A percentile compares a stretch with the other conserved stretches of the same genome.
phyloP scores from a whole-genome alignment of 1,284 basidiomycete genomes.

The Fomitopsis pinicola region DNA sequence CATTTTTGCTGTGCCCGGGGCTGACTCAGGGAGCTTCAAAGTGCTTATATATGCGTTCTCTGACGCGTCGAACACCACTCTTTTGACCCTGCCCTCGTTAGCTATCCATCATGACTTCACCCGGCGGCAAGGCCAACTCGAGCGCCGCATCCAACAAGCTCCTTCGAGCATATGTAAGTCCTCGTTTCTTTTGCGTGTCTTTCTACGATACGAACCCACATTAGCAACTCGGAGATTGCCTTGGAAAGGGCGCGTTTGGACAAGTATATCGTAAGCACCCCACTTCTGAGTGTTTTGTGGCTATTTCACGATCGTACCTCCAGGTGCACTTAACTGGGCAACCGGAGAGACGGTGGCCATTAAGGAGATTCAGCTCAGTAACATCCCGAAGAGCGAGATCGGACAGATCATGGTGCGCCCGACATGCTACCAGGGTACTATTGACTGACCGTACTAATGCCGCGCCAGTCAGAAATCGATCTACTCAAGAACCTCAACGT shows the following conservation, averaged over 20 bases:
- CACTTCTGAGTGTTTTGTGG: not conserved
- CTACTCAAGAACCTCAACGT: conserved; percentile 95
- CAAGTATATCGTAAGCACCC: conserved; percentile 82
- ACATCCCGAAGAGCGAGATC: conserved; percentile 89
- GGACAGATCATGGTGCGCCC: conserved; percentile 91
- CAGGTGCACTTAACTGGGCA: conserved; percentile 92
- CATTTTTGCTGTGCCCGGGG: not conserved
- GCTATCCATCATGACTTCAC: conserved; percentile 15
- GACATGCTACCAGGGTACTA: not conserved
- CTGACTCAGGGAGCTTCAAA: conserved; percentile 1
- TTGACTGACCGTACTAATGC: not conserved
- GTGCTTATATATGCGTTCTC: not conserved
- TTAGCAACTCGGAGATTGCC: conserved; percentile 92
- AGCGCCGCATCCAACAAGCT: conserved; percentile 27
- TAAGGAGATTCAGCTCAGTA: conserved; percentile 91
- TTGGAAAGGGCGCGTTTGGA: conserved; percentile 93
- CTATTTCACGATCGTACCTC: conserved; percentile 4
- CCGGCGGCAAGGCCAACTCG: conserved; percentile 15
- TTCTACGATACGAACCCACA: not conserved
- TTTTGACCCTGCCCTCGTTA: conserved; percentile 6
- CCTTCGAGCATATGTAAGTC: conserved; percentile 34
- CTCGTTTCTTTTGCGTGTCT: not conserved
- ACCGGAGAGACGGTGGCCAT: conserved; percentile 96
- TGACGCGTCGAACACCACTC: conserved; percentile 2
- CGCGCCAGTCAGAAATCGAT: conserved; percentile 87